phyloP scores from a whole-genome alignment of 306 rosid species.

The Canavalia ensiformis region DNA sequence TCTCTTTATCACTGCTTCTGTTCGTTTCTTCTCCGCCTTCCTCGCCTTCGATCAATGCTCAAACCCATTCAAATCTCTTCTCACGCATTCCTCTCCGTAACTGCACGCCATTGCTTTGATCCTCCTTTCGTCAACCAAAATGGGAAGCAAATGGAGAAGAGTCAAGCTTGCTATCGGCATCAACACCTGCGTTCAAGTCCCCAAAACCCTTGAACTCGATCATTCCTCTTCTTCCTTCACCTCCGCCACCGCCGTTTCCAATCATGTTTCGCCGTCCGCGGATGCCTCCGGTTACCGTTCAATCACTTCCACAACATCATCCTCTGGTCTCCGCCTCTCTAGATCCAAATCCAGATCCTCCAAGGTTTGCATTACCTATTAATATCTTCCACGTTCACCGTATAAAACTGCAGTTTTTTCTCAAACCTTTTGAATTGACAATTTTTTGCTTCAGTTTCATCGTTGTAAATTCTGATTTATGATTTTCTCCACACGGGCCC shows the following conservation, averaged over 20 bases:
- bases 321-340: slow-evolving; percentile 66
- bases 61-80: not conserved
- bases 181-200: slow-evolving; percentile 64
- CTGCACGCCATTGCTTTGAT: slow-evolving; percentile 32
- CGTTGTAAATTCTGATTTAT: slow-evolving; percentile 46
- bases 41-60: not conserved
- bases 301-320: slow-evolving; percentile 68
- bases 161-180: slow-evolving; percentile 78
- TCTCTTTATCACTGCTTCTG: not conserved
- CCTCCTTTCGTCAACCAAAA: slow-evolving; percentile 20
- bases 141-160: slow-evolving; percentile 91
- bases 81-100: not conserved
- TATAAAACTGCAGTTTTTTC: not conserved
- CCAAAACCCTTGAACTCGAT: slow-evolving; percentile 58
- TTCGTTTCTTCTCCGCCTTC: not conserved
- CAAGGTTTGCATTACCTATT: slow-evolving; percentile 67
- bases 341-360: slow-evolving; percentile 67
- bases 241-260: slow-evolving; percentile 50
- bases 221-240: slow-evolving; percentile 54
- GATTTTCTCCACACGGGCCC: slow-evolving; percentile 21
- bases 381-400: slow-evolving; percentile 29
- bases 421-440: too few species aligned
- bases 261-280: slow-evolving; percentile 47
- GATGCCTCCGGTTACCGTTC: slow-evolving; percentile 53
- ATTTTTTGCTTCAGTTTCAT: slow-evolving; percentile 18